Percentiles rank a stretch among this genome's conserved stretches.
These are phyloP conservation scores for Insectozyma bohioensis DNA, from an alignment of 1,139 yeast genomes.

Conservation along the genomic window DNA sequence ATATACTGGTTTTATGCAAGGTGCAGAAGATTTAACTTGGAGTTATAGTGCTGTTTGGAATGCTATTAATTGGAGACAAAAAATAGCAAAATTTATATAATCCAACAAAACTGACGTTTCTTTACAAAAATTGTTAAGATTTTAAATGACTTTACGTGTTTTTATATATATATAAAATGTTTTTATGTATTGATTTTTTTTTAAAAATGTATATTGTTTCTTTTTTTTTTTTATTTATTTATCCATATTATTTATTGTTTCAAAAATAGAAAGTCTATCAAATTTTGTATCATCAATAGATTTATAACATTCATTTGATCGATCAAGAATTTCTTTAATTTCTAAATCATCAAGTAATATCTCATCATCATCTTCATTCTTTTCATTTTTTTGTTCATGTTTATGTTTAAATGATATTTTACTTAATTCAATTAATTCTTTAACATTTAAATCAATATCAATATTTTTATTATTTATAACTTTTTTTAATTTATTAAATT, in stretches of 20 bases:
- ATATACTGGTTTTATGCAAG: conserved; percentile 80
- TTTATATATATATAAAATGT: too few species aligned
- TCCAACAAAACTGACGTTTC: background rate
- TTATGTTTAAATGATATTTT: conserved; percentile 18
- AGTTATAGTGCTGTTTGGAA: conserved; percentile 80
- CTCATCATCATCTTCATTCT: conserved; percentile 7
- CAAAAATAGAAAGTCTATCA: conserved; percentile 51
- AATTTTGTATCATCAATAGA: conserved; percentile 22
- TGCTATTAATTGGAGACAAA: conserved; percentile 61
- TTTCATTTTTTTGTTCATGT: conserved; percentile 7
- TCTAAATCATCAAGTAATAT: conserved; percentile 36
- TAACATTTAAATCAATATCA: conserved; percentile 22
- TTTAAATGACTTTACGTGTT: too few species aligned
- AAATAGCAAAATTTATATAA: conserved; percentile 4
- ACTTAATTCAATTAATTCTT: conserved; percentile 32
- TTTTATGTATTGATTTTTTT: too few species aligned
- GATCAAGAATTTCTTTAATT: conserved; percentile 52
- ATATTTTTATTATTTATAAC: conserved; percentile 13
- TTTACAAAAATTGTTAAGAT: background rate
- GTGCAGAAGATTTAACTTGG: conserved; percentile 90
- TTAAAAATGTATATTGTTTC: conserved; percentile 3
- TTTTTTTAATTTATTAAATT: conserved; percentile 38
- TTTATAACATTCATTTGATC: conserved; percentile 48
- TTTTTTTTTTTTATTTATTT: conserved; percentile 13
- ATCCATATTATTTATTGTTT: conserved; percentile 46